Percentiles rank a stretch among this genome's conserved stretches.
These are phyloP conservation scores for Galeopsis tetrahit DNA, from an alignment of 257 asterid species.

Conservation along the genomic window DNA sequence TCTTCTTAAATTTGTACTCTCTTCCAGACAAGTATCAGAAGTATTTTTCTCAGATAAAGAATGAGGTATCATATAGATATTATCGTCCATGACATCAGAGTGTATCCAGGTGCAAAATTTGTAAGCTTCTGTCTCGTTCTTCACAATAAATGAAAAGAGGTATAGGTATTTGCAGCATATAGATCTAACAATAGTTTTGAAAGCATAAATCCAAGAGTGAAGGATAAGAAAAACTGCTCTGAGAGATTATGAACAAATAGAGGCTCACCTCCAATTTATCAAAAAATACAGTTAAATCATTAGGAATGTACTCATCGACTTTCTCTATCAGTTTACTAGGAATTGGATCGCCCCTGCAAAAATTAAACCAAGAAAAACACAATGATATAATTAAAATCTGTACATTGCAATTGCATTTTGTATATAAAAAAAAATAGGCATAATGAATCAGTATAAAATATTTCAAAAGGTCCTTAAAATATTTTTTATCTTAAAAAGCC, in stretches of 20 bases:
- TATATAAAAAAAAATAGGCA: not conserved
- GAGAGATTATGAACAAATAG: conserved; percentile 21
- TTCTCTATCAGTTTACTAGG: conserved; percentile 74
- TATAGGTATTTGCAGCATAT: conserved; percentile 20
- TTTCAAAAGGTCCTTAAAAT: not conserved
- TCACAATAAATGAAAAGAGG: conserved; percentile 32
- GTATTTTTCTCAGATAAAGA: conserved; percentile 44
- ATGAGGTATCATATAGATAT: conserved; percentile 70
- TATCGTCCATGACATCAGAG: conserved; percentile 95
- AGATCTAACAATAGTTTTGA: conserved; percentile 17
- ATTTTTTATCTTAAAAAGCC: not conserved
- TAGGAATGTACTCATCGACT: conserved; percentile 80
- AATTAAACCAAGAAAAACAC: conserved; percentile 31
- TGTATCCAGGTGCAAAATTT: conserved; percentile 86
- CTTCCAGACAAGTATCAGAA: conserved; percentile 43
- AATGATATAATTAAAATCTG: conserved; percentile 25
- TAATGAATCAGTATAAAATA: not conserved
- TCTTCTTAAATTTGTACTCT: conserved; percentile 33
- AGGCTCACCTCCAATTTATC: conserved; percentile 57
- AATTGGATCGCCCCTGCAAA: conserved; percentile 92
- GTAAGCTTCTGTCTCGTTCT: conserved; percentile 53
- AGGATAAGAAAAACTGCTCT: conserved; percentile 22
- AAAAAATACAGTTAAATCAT: conserved; percentile 54
- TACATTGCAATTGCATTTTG: not conserved
- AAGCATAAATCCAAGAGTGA: conserved; percentile 14